Percentiles rank a stretch among this genome's conserved stretches.
phyloP scores from a whole-genome alignment of 345 rosid genomes.

The Dipteronia sinensis region DNA sequence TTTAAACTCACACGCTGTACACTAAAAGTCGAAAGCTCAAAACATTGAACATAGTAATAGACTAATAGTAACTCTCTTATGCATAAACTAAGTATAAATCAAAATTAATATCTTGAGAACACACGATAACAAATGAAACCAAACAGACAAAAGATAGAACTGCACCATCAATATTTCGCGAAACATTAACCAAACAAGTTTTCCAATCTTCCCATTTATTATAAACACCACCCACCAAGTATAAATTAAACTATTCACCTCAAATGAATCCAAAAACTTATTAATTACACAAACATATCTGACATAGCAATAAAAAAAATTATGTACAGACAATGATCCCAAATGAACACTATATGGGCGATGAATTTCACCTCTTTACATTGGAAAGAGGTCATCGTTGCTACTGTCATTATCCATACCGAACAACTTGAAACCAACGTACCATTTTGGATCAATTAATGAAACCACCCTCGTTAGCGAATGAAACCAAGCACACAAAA shows the following conservation, averaged over 20 bases:
- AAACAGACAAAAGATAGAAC: neutral
- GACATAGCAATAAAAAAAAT: neutral
- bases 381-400: slow-evolving; percentile 33
- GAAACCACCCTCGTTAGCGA: neutral
- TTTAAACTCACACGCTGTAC: neutral
- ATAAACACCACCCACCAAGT: slow-evolving; percentile 2
- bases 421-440: slow-evolving; percentile 60
- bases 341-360: slow-evolving; percentile 36
- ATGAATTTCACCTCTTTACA: slow-evolving; percentile 38
- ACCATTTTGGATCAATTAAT: slow-evolving; percentile 45
- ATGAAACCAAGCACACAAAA: neutral
- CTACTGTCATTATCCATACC: slow-evolving; percentile 43
- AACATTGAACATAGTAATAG: neutral
- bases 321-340: slow-evolving; percentile 39
- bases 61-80: neutral
- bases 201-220: neutral
- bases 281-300: slow-evolving; percentile 13
- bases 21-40: neutral
- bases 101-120: neutral
- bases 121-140: neutral
- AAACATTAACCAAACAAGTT: slow-evolving; percentile 3
- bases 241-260: slow-evolving; percentile 6
- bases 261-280: slow-evolving; percentile 10
- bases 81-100: neutral
- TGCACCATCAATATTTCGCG: neutral